Base-by-base conservation (phyloP, 176 grass and related monocot species). In the Aegilops longissima region DNA sequence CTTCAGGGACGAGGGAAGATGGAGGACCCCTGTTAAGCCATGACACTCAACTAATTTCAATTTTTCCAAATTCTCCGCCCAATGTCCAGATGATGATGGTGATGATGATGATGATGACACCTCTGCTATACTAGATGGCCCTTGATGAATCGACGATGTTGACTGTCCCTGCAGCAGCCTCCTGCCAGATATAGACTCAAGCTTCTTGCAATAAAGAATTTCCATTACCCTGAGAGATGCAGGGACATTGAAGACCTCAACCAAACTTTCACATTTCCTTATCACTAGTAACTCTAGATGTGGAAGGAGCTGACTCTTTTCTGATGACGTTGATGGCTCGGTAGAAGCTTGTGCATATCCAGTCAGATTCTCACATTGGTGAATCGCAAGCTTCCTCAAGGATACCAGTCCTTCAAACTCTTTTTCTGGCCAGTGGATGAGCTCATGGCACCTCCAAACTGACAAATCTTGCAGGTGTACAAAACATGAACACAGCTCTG, bases 331-430 rank as follows among this genome's bases (percentile, higher is more conserved):
- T 59, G 56, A 59, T 63, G 61, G 61, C 61, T 63, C 3, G n/a
- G 61, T 4, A 63, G 66, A 16, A 68, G 14, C 66, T 68, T 35
- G 30, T 68, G 30, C 30, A 34, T 73, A 73, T 16, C 39, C 70
- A 45, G 3, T 73, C n/a, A 73, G 39, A 14, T 47, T 16, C 0
- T 1, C 3, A 23, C 70, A 73, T 0, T 1, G 0, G 0, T 0
- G 1, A 47, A 73, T 73, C 2, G 0, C 0, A 45, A 47, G n/a
- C 12, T 12, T 47, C 70, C 70, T 73, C 39, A 73, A 73, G 70
- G 39, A 73, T 45, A 73, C 70, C 70, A 73, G 1, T 42, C 70
- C 40, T 73, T 73, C 5, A 12, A 73, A 73, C 70, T 73, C 30
- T 0, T 14, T 66, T 16, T 66, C 63, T 25, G 67, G 67, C 67